Percentiles rank a stretch among this genome's conserved stretches.
Conservation (phyloP, 495 filamentous ascomycete species). For the Trichoderma erinaceum region DNA sequence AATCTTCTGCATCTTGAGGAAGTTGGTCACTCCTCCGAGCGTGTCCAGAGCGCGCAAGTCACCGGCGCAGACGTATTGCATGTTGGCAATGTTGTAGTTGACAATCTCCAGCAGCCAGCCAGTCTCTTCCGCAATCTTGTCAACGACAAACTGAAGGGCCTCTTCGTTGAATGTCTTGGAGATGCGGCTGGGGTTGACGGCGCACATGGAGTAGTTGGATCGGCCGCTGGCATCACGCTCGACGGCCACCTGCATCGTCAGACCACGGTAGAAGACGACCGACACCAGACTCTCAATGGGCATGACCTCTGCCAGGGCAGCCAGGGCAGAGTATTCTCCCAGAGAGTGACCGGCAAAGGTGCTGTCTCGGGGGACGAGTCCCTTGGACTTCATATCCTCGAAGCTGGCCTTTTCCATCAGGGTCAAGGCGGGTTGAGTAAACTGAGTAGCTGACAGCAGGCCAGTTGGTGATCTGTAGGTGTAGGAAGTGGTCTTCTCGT, state of each 20-base stretch:
- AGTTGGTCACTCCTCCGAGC: conserved; percentile 87
- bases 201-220: conserved; percentile 98
- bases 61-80: conserved; percentile 97
- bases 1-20: conserved; percentile 88
- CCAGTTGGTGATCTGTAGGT: conserved; percentile 95
- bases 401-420: conserved; percentile 99
- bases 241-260: conserved; percentile 99
- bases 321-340: conserved; percentile 95
- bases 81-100: conserved; percentile 97
- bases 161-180: conserved; percentile 97
- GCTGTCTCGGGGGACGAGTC: conserved; percentile 90
- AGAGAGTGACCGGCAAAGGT: conserved; percentile 97
- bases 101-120: conserved; percentile 96
- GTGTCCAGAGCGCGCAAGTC: conserved; percentile 94
- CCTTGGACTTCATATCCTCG: conserved; percentile 97
- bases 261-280: conserved; percentile 96
- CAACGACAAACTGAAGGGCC: conserved; percentile 90
- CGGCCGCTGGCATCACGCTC: conserved; percentile 89
- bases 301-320: conserved; percentile 96
- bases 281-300: conserved; percentile 97
- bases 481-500: conserved; percentile 86
- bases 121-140: conserved; percentile 85
- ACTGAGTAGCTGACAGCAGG: conserved; percentile 94
- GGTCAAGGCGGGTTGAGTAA: conserved; percentile 94
- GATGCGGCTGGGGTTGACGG: conserved; percentile 95